These are phyloP conservation scores for Macrotyloma uniflorum DNA, from an alignment of 306 rosid species.

Conservation along the genomic window DNA sequence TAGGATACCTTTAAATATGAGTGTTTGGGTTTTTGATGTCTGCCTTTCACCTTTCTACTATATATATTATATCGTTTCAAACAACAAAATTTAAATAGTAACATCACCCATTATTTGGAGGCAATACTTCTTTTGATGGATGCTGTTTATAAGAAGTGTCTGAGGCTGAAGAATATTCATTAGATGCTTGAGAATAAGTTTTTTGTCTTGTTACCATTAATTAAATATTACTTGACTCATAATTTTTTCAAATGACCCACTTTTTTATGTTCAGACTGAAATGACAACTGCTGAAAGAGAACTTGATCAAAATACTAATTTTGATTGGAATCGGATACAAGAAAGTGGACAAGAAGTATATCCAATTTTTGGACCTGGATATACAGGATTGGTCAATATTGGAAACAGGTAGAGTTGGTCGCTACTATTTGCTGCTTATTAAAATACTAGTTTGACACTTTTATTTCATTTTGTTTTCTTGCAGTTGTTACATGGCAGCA, in stretches of 20 bases:
- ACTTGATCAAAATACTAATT: slow-evolving; percentile 95
- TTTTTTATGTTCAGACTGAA: slow-evolving; percentile 74
- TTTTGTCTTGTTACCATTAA: neutral
- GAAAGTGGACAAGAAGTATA: slow-evolving; percentile 93
- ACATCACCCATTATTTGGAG: neutral
- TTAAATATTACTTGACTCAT: neutral
- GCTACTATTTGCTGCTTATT: slow-evolving; percentile 19
- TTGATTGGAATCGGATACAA: slow-evolving; percentile 96
- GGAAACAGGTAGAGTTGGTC: slow-evolving; percentile 78
- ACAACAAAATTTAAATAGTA: neutral
- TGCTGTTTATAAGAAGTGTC: neutral
- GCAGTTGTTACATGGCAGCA: slow-evolving; percentile 97
- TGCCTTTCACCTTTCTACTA: neutral
- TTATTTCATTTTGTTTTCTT: slow-evolving; percentile 46
- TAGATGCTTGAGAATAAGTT: neutral
- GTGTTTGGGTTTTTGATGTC: neutral
- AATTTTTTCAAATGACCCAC: neutral
- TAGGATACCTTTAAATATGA: neutral
- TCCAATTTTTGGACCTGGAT: slow-evolving; percentile 93
- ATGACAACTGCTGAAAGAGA: slow-evolving; percentile 99
- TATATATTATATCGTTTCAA: neutral
- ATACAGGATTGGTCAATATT: slow-evolving; percentile 90
- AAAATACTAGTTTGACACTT: neutral
- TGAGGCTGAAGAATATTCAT: neutral
- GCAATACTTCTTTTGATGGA: neutral